Percentiles rank a stretch among this genome's conserved stretches.
Conservation (phyloP, 2,329 filamentous ascomycete genomes). For the Colletotrichum sojae region DNA sequence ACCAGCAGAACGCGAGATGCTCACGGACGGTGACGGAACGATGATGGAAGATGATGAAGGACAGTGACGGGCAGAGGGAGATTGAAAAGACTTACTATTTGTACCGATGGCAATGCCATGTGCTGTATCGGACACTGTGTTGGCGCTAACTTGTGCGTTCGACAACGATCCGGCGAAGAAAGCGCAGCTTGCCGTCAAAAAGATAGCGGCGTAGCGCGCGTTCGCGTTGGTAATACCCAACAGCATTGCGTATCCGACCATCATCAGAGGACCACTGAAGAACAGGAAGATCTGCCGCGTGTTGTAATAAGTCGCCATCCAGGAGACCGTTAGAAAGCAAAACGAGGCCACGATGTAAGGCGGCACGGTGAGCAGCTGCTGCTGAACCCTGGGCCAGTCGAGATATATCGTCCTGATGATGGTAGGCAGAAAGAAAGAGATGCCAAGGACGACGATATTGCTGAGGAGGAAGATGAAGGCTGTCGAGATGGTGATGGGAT, state of each 20-base stretch:
- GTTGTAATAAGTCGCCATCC: constrained; percentile 72
- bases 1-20: too few relatives aligned
- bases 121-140: constrained; percentile 78
- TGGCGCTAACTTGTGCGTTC: constrained; percentile 77
- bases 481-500: constrained; percentile 67
- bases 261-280: constrained; percentile 69
- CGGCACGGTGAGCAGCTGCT: constrained; percentile 79
- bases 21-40: too few relatives aligned
- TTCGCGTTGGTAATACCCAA: constrained; percentile 64
- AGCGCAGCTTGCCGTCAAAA: constrained; percentile 74
- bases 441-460: constrained; percentile 80
- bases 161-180: constrained; percentile 75
- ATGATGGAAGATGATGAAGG: not conserved
- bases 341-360: constrained; percentile 78
- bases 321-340: constrained; percentile 72
- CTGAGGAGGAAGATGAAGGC: constrained; percentile 73
- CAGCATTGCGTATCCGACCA: constrained; percentile 79
- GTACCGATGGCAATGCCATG: constrained; percentile 73
- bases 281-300: constrained; percentile 73
- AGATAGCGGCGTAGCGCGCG: constrained; percentile 77
- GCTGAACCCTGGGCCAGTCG: constrained; percentile 65
- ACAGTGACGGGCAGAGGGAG: not conserved
- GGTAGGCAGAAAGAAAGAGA: constrained; percentile 80
- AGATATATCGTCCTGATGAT: constrained; percentile 80
- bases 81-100: constrained; percentile 58